Evolutionary conservation across 345 rosid species (phyloP), one percentile per base, ranked within the genome.

Genomic region (Geranium rotundifolium): DNA sequence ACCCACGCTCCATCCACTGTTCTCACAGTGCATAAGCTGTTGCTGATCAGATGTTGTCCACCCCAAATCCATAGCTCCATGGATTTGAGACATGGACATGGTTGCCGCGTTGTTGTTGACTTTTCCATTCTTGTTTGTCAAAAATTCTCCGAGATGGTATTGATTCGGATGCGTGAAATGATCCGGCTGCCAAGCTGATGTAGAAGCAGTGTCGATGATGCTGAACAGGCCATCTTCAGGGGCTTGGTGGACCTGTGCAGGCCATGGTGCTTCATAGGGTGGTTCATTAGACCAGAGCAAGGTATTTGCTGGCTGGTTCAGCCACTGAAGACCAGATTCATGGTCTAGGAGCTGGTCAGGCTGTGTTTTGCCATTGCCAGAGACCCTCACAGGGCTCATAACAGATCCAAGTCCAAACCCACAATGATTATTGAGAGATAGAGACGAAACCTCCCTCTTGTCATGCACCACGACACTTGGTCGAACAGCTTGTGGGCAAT

Each of bases 1-100:
- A 20, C 61, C 52, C 1, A 10, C 71, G 7, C 16, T 15, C 79
- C 76, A 72, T 20, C 68, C 66, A 55, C 62, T 67, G 31, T 62
- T 73, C 17, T 72, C 72, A 58, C 60, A 68, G 4, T 68, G 80
- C 68, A 62, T 34, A 60, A 77, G 64, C 59, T 75, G 80, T 19
- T 65, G 78, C 58, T 81, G 79, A 0, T 46, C 52, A 7, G 52
- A 46, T 12, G 74, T 18, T 20, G 74, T 56, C 78, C 82, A 73
- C 46, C 62, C 65, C 20, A 66, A 62, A 54, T 69, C 74, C 16
- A 63, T 67, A 27, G 72, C 27, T 29, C 41, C 71, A 64, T 80
- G 73, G 19, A 71, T 71, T 56, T 67, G 79, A 58, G 73, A 16
- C 52, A 64, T n/a, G 0, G 69, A 69, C 63, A 65, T 55, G 66